phyloP scores from a whole-genome alignment of 306 rosid genomes.

The Astragalus glycyphyllos region DNA sequence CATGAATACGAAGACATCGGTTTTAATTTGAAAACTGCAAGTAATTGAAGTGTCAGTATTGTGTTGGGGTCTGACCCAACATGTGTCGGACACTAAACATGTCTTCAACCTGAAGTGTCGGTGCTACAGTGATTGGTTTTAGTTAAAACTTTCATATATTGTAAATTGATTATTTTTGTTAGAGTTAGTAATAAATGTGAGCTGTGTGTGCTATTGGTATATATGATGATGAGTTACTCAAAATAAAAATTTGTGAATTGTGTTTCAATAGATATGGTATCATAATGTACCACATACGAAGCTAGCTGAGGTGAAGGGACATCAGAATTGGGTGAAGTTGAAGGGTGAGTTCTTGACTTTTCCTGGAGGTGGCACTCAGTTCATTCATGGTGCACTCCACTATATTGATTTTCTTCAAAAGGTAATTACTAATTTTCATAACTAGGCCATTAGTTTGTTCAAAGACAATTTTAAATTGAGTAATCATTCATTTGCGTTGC shows the following conservation, averaged over 20 bases:
- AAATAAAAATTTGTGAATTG: not conserved
- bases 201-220: too few relatives aligned
- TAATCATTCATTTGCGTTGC: too few relatives aligned
- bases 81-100: too few relatives aligned
- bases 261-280: slow-evolving; percentile 74
- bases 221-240: not conserved
- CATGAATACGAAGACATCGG: too few relatives aligned
- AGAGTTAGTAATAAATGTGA: not conserved
- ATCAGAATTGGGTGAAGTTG: slow-evolving; percentile 94
- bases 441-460: not conserved
- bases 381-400: slow-evolving; percentile 91
- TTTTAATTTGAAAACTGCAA: too few relatives aligned
- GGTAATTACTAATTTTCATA: slow-evolving; percentile 48
- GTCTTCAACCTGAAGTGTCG: too few relatives aligned
- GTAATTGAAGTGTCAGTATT: too few relatives aligned
- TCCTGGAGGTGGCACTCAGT: slow-evolving; percentile 98
- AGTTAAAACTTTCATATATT: too few relatives aligned
- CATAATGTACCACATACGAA: slow-evolving; percentile 79
- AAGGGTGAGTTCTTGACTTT: slow-evolving; percentile 87
- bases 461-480: too few relatives aligned
- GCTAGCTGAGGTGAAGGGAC: slow-evolving; percentile 90
- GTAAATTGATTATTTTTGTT: not conserved
- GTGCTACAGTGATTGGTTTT: too few relatives aligned
- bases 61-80: too few relatives aligned
- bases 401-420: slow-evolving; percentile 83